A percentile compares a stretch with the other conserved stretches of the same genome.
These are phyloP conservation scores for Butyriboletus appendiculatus DNA, from an alignment of 1,284 basidiomycete genomes.

Conservation along the genomic window DNA sequence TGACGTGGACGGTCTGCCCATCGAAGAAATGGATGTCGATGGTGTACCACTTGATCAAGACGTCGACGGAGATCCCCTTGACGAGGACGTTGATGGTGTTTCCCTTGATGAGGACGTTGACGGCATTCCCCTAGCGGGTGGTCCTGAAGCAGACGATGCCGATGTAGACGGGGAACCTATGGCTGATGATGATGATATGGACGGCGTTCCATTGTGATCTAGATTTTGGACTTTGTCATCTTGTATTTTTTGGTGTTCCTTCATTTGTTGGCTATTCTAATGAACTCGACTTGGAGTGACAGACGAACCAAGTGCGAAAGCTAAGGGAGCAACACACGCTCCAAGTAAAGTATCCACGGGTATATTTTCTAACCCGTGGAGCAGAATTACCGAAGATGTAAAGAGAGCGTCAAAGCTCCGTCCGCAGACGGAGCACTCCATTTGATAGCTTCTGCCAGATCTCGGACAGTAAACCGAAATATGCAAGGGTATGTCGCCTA, in stretches of 20 bases:
- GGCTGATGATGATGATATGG: slow-evolving; percentile 33
- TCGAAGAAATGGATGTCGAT: slow-evolving; percentile 42
- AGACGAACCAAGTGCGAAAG: background rate
- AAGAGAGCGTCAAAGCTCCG: slow-evolving; percentile 26
- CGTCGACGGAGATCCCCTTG: slow-evolving; percentile 41
- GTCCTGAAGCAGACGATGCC: slow-evolving; percentile 15
- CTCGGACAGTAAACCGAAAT: slow-evolving; percentile 21
- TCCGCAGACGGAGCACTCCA: slow-evolving; percentile 22
- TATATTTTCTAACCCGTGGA: background rate
- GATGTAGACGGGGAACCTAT: slow-evolving; percentile 36
- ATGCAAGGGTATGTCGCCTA: slow-evolving; percentile 22
- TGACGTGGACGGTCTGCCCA: slow-evolving; percentile 39
- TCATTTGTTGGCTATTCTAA: background rate
- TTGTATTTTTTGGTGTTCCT: background rate
- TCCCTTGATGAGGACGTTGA: slow-evolving; percentile 36
- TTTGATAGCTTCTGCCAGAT: slow-evolving; percentile 21
- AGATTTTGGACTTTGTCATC: background rate
- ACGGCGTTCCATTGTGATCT: slow-evolving; percentile 26
- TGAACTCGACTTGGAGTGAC: background rate
- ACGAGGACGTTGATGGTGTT: slow-evolving; percentile 37
- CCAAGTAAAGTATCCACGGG: background rate
- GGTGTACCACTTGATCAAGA: slow-evolving; percentile 46
- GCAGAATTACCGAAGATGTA: background rate
- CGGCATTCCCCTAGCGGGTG: slow-evolving; percentile 31
- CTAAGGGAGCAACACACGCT: background rate